These are phyloP conservation scores for Mrakia gelida DNA, from an alignment of 768 basidiomycete genomes.

Conservation along the genomic window DNA sequence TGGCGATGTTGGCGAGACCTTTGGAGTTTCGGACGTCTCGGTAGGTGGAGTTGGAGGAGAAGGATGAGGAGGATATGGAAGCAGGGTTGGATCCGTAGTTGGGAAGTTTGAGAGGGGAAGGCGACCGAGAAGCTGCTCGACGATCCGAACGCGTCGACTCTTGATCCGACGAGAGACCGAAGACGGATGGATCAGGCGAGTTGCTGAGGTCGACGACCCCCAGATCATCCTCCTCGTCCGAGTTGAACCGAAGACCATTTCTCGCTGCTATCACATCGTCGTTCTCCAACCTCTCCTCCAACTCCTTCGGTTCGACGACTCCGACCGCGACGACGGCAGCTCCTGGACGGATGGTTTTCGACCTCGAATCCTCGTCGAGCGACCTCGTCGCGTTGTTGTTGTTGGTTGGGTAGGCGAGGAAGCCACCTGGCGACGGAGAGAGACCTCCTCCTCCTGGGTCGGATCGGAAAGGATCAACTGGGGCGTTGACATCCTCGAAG, in stretches of 20 bases:
- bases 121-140: background rate
- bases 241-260: background rate
- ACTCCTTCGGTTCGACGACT: background rate
- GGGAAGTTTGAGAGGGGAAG: conserved; percentile 1
- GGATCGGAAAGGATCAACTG: conserved; percentile 31
- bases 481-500: conserved; percentile 54
- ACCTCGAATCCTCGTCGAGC: conserved; percentile 10
- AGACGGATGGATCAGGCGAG: background rate
- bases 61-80: background rate
- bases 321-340: background rate
- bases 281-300: conserved; percentile 9
- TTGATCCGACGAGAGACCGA: background rate
- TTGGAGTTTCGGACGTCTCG: conserved; percentile 12
- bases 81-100: background rate
- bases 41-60: background rate
- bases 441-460: conserved; percentile 28
- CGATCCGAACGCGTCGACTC: background rate
- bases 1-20: conserved; percentile 22
- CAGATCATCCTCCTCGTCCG: background rate
- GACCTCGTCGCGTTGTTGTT: background rate
- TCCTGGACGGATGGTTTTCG: conserved; percentile 25
- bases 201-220: background rate
- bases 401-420: background rate
- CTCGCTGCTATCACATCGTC: background rate
- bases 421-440: conserved; percentile 17